These are phyloP conservation scores for Pichia sp. DNA, from an alignment of 1,139 yeast genomes.

Conservation along the genomic window DNA sequence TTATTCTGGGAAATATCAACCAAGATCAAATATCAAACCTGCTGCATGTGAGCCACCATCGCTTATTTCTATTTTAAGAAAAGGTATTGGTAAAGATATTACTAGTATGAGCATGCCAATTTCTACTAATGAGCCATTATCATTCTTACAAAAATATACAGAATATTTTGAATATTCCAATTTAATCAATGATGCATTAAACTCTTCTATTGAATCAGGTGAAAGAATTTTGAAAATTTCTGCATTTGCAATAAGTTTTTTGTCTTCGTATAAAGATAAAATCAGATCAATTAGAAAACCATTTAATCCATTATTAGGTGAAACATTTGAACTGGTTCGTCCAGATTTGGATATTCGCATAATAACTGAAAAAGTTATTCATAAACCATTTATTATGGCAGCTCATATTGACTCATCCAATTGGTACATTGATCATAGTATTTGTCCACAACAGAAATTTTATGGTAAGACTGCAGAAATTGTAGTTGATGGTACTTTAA, in stretches of 20 bases:
- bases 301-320: constrained; percentile 90
- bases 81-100: constrained; percentile 88
- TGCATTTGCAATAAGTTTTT: constrained; percentile 71
- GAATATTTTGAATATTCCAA: constrained; percentile 75
- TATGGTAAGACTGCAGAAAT: constrained; percentile 95
- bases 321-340: constrained; percentile 84
- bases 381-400: constrained; percentile 87
- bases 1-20: constrained; percentile 34
- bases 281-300: constrained; percentile 81
- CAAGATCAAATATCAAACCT: constrained; percentile 57
- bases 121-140: constrained; percentile 84
- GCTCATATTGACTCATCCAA: constrained; percentile 61
- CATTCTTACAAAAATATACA: constrained; percentile 70
- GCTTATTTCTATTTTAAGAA: constrained; percentile 68
- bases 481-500: constrained; percentile 62
- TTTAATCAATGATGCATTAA: constrained; percentile 56
- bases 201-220: constrained; percentile 33
- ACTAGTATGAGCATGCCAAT: constrained; percentile 91
- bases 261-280: constrained; percentile 67
- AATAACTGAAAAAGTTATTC: constrained; percentile 88
- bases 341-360: constrained; percentile 80
- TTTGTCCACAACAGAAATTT: constrained; percentile 81
- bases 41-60: constrained; percentile 75
- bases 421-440: constrained; percentile 74
- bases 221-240: constrained; percentile 67